phyloP scores from a whole-genome alignment of 768 basidiomycete species.

The Sarcodon aspratus region DNA sequence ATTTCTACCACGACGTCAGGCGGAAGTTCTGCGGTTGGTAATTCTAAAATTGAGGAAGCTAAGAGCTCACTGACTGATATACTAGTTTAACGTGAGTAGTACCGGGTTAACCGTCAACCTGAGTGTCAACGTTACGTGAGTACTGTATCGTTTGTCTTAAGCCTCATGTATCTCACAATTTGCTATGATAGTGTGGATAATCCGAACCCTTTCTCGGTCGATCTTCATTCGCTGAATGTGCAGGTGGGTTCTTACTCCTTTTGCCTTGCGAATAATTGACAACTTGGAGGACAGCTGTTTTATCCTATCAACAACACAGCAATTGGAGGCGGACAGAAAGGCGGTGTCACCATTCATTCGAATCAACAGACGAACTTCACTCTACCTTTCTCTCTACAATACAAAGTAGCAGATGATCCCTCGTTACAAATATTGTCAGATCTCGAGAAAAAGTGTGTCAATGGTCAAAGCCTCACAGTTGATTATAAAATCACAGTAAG shows the following conservation, averaged over 20 bases:
- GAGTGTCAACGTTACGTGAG: slow-evolving; percentile 57
- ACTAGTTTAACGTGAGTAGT: slow-evolving; percentile 24
- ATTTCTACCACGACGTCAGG: slow-evolving; percentile 24
- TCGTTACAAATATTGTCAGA: slow-evolving; percentile 43
- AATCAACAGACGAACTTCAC: slow-evolving; percentile 52
- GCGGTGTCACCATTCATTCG: slow-evolving; percentile 31
- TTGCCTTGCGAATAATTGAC: not conserved
- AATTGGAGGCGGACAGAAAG: slow-evolving; percentile 51
- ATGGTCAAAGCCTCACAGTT: slow-evolving; percentile 40
- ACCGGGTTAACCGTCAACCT: slow-evolving; percentile 41
- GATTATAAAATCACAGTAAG: slow-evolving; percentile 58
- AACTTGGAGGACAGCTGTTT: slow-evolving; percentile 34
- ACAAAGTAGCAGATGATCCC: slow-evolving; percentile 44
- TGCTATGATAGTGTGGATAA: slow-evolving; percentile 51
- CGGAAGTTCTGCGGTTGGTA: slow-evolving; percentile 34
- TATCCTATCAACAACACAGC: slow-evolving; percentile 66
- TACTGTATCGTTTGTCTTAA: slow-evolving; percentile 5
- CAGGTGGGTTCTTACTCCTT: slow-evolving; percentile 26
- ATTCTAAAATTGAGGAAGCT: not conserved
- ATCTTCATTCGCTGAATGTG: slow-evolving; percentile 52
- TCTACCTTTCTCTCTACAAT: slow-evolving; percentile 64
- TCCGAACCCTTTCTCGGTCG: slow-evolving; percentile 70
- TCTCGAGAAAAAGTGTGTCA: slow-evolving; percentile 51
- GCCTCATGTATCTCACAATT: not conserved
- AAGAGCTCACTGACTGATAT: not conserved